Evolutionary conservation across 495 filamentous ascomycete genomes (phyloP).

Genomic region (Penicillium cataractarum): DNA sequence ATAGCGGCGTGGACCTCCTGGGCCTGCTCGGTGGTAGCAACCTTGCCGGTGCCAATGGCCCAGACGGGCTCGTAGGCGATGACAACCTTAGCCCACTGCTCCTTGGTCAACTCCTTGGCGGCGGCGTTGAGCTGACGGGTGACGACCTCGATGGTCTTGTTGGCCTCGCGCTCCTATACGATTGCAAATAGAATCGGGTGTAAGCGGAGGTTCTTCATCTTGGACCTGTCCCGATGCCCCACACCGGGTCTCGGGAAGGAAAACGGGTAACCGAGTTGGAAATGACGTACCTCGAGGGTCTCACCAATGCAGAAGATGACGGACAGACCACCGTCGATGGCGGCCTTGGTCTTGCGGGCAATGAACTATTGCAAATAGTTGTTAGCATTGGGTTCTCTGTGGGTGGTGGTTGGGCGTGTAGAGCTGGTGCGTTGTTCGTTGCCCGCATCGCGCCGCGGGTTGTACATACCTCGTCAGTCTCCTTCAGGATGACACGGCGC

Average conservation of each 20-base stretch:
- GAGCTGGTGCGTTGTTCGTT: neutral
- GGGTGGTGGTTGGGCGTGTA: neutral
- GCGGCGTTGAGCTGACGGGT: slow-evolving; percentile 75
- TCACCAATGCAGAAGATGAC: slow-evolving; percentile 98
- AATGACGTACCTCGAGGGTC: slow-evolving; percentile 68
- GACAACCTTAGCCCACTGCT: slow-evolving; percentile 91
- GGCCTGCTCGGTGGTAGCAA: slow-evolving; percentile 89
- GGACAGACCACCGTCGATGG: slow-evolving; percentile 80
- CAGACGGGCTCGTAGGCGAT: slow-evolving; percentile 99
- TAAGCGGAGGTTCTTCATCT: slow-evolving; percentile 28
- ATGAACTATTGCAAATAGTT: slow-evolving; percentile 58
- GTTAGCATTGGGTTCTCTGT: neutral
- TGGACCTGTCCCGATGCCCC: slow-evolving; percentile 28
- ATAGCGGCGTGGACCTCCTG: slow-evolving; percentile 95
- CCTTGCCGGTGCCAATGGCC: slow-evolving; percentile 97
- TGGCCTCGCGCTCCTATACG: slow-evolving; percentile 76
- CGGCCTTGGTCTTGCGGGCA: slow-evolving; percentile 89
- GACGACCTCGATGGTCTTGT: slow-evolving; percentile 88
- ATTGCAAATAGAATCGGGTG: slow-evolving; percentile 28
- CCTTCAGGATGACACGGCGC: slow-evolving; percentile 82
- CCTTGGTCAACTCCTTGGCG: slow-evolving; percentile 60
- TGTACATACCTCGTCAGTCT: slow-evolving; percentile 67
- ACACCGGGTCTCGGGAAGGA: slow-evolving; percentile 33
- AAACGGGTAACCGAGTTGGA: slow-evolving; percentile 27
- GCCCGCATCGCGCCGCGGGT: neutral